Evolutionary conservation across 2,329 filamentous ascomycete genomes (phyloP).

Genomic region (Aureobasidium sp.): DNA sequence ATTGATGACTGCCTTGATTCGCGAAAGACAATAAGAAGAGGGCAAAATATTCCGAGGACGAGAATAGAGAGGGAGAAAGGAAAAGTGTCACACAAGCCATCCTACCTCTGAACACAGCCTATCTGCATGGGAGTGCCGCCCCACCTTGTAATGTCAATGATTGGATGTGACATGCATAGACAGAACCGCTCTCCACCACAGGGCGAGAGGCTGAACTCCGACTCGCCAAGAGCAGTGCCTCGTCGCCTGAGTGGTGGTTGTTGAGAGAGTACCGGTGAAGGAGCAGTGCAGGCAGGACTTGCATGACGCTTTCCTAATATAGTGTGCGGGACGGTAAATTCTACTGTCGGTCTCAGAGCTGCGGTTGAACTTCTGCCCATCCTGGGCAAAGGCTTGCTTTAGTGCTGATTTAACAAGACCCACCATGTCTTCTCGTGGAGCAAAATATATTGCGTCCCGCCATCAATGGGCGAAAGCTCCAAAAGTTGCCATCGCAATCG

Average conservation of each 20-base stretch:
- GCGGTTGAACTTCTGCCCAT: background rate
- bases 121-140: background rate
- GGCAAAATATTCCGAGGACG: background rate
- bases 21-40: background rate
- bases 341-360: background rate
- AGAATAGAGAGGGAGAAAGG: background rate
- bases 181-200: background rate
- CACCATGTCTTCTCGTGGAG: background rate
- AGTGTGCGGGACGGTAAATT: background rate
- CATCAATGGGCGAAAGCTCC: background rate
- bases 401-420: conserved; percentile 7
- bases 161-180: conserved; percentile 4
- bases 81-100: background rate
- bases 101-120: background rate
- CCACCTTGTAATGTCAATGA: background rate
- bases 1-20: background rate
- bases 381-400: conserved; percentile 2
- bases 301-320: conserved; percentile 10
- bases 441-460: conserved; percentile 13
- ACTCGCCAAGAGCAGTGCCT: conserved; percentile 12
- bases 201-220: background rate
- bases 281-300: background rate
- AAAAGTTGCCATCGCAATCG: background rate
- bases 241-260: conserved; percentile 1
- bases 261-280: conserved; percentile 7